A percentile compares a stretch with the other conserved stretches of the same genome.
phyloP scores from a whole-genome alignment of 169 alveolate species.

The Besnoitia besnoiti region DNA sequence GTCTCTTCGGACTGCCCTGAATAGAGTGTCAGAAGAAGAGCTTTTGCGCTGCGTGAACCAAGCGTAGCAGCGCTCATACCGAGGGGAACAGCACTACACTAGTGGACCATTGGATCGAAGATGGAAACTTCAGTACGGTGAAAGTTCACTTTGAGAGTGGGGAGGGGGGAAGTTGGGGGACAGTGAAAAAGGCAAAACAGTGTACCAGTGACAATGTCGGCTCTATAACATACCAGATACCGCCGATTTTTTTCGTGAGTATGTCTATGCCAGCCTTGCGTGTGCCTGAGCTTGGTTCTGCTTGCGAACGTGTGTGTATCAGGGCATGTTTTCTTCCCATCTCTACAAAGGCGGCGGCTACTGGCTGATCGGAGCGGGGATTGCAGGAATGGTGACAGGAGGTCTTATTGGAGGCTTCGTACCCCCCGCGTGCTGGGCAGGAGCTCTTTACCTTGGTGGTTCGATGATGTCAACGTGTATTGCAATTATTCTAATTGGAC shows the following conservation, averaged over 20 bases:
- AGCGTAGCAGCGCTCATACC: no score
- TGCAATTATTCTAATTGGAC: constrained; percentile 53
- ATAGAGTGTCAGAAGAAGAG: no score
- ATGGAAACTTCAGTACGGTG: no score
- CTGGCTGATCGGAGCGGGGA: constrained; percentile 72
- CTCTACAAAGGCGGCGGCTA: constrained; percentile 77
- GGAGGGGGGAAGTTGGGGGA: no score
- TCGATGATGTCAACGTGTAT: constrained; percentile 42
- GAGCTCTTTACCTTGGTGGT: constrained; percentile 66
- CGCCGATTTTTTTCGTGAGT: not conserved
- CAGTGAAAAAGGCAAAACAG: no score
- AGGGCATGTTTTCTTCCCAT: constrained; percentile 72
- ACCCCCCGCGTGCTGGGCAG: constrained; percentile 69
- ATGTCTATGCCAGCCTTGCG: not conserved
- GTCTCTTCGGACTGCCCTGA: no score
- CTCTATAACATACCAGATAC: not conserved
- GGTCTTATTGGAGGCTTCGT: constrained; percentile 64
- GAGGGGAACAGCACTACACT: no score
- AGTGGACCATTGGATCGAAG: no score
- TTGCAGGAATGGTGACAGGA: constrained; percentile 46
- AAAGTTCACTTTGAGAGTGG: no score
- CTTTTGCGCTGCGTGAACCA: no score
- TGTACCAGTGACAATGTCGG: no score
- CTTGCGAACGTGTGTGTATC: not conserved
- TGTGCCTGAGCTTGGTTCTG: not conserved